phyloP scores from a whole-genome alignment of 495 filamentous ascomycete genomes.

The Penicillium argentinense region DNA sequence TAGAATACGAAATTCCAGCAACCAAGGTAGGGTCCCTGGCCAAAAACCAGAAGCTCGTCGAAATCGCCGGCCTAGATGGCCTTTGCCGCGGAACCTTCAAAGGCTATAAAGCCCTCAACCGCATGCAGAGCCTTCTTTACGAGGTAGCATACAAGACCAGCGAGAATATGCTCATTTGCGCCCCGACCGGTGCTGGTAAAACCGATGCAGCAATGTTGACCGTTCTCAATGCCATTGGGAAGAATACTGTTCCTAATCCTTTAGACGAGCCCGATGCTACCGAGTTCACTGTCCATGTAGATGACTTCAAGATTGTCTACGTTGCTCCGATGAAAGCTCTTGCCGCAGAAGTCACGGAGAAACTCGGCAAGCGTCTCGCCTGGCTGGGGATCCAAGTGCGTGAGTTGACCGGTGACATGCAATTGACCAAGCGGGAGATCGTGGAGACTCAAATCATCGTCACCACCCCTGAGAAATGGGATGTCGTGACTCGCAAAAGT shows the following conservation, averaged over 20 bases:
- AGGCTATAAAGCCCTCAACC: constrained; percentile 88
- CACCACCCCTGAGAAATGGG: constrained; percentile 99
- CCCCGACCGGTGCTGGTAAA: constrained; percentile 97
- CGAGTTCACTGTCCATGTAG: constrained; percentile 73
- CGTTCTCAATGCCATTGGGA: constrained; percentile 82
- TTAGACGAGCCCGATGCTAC: constrained; percentile 68
- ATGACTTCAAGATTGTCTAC: constrained; percentile 76
- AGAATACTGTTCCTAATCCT: constrained; percentile 79
- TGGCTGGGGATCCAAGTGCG: constrained; percentile 89
- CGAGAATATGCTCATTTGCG: constrained; percentile 99
- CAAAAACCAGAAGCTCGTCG: constrained; percentile 67
- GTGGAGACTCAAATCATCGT: constrained; percentile 96
- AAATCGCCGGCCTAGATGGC: constrained; percentile 82
- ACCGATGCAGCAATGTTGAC: constrained; percentile 98
- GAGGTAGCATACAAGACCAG: constrained; percentile 93
- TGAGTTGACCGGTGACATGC: constrained; percentile 97
- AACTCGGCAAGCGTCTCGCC: constrained; percentile 87
- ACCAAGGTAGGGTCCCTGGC: constrained; percentile 72
- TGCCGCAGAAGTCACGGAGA: constrained; percentile 93
- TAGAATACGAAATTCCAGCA: constrained; percentile 85
- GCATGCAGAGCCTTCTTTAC: constrained; percentile 97
- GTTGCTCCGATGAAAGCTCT: constrained; percentile 76
- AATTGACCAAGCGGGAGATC: constrained; percentile 95
- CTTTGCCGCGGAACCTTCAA: constrained; percentile 90
- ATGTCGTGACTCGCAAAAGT: constrained; percentile 94